These are phyloP conservation scores for Lathyrus tuberosus DNA, from an alignment of 306 rosid species.

Conservation along the genomic window DNA sequence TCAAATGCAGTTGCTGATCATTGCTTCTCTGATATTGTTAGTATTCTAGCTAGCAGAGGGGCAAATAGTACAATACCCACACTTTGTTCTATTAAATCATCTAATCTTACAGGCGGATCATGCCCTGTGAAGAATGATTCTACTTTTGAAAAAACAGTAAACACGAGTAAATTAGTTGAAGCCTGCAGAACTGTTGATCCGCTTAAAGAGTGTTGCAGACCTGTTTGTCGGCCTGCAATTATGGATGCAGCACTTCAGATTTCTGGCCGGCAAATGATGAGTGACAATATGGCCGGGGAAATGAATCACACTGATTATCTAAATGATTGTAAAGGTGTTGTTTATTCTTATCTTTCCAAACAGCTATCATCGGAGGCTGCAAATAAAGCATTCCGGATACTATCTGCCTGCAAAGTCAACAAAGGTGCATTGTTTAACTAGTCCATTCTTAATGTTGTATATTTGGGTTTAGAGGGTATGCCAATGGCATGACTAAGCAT, in stretches of 20 bases:
- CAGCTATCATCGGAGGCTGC: slow-evolving; percentile 66
- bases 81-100: slow-evolving; percentile 78
- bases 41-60: slow-evolving; percentile 81
- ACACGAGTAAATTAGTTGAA: slow-evolving; percentile 80
- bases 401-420: slow-evolving; percentile 96
- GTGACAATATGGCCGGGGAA: slow-evolving; percentile 59
- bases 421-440: slow-evolving; percentile 60
- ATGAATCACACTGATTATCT: slow-evolving; percentile 63
- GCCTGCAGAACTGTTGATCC: slow-evolving; percentile 92
- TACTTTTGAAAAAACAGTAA: slow-evolving; percentile 75
- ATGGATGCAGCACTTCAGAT: slow-evolving; percentile 90
- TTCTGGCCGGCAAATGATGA: slow-evolving; percentile 65
- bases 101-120: slow-evolving; percentile 84
- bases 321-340: slow-evolving; percentile 92
- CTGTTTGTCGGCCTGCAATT: slow-evolving; percentile 88
- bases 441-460: slow-evolving; percentile 14
- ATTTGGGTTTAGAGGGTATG: slow-evolving; percentile 18
- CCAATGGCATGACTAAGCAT: slow-evolving; percentile 7
- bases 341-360: slow-evolving; percentile 83
- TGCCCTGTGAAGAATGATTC: slow-evolving; percentile 85
- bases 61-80: slow-evolving; percentile 72
- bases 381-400: slow-evolving; percentile 74
- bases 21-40: slow-evolving; percentile 84
- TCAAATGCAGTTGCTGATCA: slow-evolving; percentile 62
- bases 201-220: slow-evolving; percentile 97